Conservation (phyloP, 441 rosid genomes). For the Populus hybrid region DNA sequence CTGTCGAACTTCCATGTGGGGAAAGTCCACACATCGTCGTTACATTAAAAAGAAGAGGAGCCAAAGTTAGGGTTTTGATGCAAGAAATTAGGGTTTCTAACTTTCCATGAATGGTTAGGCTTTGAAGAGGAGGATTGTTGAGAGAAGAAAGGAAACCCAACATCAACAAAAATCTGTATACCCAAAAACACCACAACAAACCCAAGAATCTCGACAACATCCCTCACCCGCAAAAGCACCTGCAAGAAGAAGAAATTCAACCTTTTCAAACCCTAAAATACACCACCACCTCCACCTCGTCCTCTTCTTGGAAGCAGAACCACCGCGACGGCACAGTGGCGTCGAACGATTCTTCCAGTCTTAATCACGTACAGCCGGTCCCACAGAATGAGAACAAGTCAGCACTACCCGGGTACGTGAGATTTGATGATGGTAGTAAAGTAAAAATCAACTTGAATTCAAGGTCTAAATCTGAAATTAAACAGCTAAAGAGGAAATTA, state of each 20-base stretch:
- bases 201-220: slow-evolving; percentile 6
- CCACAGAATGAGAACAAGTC: slow-evolving; percentile 19
- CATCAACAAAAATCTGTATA: slow-evolving; percentile 28
- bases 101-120: slow-evolving; percentile 48
- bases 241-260: neutral
- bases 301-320: slow-evolving; percentile 10
- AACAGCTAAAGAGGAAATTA: slow-evolving; percentile 58
- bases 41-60: neutral
- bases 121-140: slow-evolving; percentile 43
- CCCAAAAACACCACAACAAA: slow-evolving; percentile 29
- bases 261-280: neutral
- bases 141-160: slow-evolving; percentile 32
- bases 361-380: slow-evolving; percentile 29
- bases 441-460: slow-evolving; percentile 57
- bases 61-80: neutral
- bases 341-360: slow-evolving; percentile 44
- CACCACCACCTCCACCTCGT: slow-evolving; percentile 8
- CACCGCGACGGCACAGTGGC: slow-evolving; percentile 18
- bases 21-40: too few relatives aligned
- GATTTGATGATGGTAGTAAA: slow-evolving; percentile 29
- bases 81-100: neutral
- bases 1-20: too few relatives aligned
- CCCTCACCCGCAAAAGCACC: slow-evolving; percentile 17
- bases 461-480: slow-evolving; percentile 49
- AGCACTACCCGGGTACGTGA: slow-evolving; percentile 32